Evolutionary conservation across 345 rosid species (phyloP), one percentile per base, ranked within the genome.

Genomic region (Brassica carinata): DNA sequence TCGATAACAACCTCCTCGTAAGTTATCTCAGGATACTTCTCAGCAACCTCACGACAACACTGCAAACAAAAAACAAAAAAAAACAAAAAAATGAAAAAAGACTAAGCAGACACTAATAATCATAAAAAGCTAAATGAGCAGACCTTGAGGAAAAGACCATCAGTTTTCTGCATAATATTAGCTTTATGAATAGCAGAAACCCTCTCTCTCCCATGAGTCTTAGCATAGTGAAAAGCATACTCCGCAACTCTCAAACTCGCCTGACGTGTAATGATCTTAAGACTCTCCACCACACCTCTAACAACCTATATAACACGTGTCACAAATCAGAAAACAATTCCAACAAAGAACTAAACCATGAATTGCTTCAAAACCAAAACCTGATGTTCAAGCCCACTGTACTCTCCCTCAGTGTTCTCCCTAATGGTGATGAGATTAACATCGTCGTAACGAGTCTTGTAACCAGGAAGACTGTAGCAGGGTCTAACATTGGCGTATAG

Each of bases 211-310:
- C 98, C 99, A 79, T 96, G 97, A 80, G 89, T 71, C 90, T 94
- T 96, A 5, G 99, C 99, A 88, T 94, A 94, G 76, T 86, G 93
- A 84, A 96, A 96, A 7, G 99, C 98, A 85, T 96, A 96, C 79
- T 96, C 99, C 31, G 99, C 99, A 72, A 96, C 99, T 84, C 99
- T 90, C 84, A 96, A 88, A 85, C 99, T 96, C 45, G 98, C 99
- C 76, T 88, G 94, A 69, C 99, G 95, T 7, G 98, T 94, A 82
- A 96, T 96, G 77, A 96, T 94, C 83, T 96, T 96, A 68, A 96
- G 92, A 82, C 99, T 96, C 71, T 96, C 99, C 79, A 96, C 98
- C 55, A 92, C 99, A 83, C 99, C 99, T 87, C 97, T 94, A 80
- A 96, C 99, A 81, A 94, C 98, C 98, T 94, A 83, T 34, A 81